phyloP scores from a whole-genome alignment of 768 basidiomycete genomes.

The Amanita exitialis region DNA sequence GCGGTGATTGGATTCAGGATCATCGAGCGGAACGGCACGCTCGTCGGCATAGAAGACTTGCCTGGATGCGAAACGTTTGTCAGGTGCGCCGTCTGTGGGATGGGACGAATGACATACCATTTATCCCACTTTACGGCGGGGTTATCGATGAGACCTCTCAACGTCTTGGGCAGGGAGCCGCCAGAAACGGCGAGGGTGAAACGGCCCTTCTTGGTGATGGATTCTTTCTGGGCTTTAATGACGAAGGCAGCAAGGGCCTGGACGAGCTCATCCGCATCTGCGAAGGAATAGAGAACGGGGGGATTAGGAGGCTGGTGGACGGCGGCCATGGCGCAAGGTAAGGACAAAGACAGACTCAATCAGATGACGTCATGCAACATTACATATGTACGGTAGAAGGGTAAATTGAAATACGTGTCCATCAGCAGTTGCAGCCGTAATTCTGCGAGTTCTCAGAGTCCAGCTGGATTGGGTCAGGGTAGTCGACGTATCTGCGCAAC shows the following conservation, averaged over 20 bases:
- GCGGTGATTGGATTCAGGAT: constrained; percentile 86
- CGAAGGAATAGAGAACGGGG: constrained; percentile 69
- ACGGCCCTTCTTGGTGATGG: constrained; percentile 78
- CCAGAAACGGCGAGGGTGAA: constrained; percentile 95
- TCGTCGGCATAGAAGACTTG: constrained; percentile 98
- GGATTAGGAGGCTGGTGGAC: constrained; percentile 49
- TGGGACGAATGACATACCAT: constrained; percentile 46
- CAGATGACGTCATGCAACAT: constrained; percentile 3
- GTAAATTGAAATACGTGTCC: neutral
- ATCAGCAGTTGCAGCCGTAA: constrained; percentile 86
- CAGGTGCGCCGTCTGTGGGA: neutral
- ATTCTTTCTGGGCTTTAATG: constrained; percentile 78
- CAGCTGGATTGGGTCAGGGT: constrained; percentile 96
- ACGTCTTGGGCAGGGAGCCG: constrained; percentile 79
- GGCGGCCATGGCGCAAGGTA: constrained; percentile 16
- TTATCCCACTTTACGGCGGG: constrained; percentile 81
- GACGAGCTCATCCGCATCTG: constrained; percentile 42
- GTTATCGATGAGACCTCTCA: constrained; percentile 58
- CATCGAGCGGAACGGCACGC: constrained; percentile 86
- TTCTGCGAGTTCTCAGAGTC: constrained; percentile 87
- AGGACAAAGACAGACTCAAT: neutral
- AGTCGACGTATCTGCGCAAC: constrained; percentile 79
- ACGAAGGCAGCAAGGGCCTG: constrained; percentile 72
- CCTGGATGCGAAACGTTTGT: constrained; percentile 36
- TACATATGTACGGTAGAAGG: neutral